Base-by-base conservation (phyloP, 148 eudicot genomes). In the Linanthus parryae region DNA sequence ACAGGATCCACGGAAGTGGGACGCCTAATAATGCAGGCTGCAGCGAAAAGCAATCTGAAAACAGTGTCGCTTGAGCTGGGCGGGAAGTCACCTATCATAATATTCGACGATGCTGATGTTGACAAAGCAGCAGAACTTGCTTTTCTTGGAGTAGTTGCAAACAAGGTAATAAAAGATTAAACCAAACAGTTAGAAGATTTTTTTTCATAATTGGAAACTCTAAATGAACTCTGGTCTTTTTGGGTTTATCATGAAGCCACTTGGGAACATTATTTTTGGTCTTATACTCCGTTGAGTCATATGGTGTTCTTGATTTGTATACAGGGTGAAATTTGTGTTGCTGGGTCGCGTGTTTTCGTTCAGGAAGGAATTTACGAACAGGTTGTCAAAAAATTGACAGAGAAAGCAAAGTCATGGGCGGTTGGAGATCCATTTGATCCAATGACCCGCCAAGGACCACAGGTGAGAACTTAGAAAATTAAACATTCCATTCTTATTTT, bases 401-500 rank as follows among this genome's bases (percentile, higher is more conserved):
- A 79, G 55, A 79, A 65, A 63, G 69, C 73, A 15, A 77, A 74
- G 57, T 12, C 63, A 50, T 81, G 94, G 96, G 71, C 73, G 15
- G 85, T 81, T 35, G 96, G 96, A 0, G 96, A 88, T 60, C 94
- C 96, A 8, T 84, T 88, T 56, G 73, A 88, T 58, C 78, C 83
- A 8, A 58, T 35, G 12, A 70, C 61, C 63, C 88, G 61, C 33
- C 86, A 84, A 69, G 96, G 96, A 51, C 94, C 96, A 28, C 96
- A 88, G 76, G 96, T 80, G 61, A 57, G 25, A 8, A 7, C 30
- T 26, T 22, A 2, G 5, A 24, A 46, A 2, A 12, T 46, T 7
- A 46, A 25, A 5, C n/a, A 9, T 42, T 2, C n/a, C n/a, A n/a
- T n/a, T n/a, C n/a, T n/a, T n/a, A n/a, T n/a, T n/a, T n/a, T n/a